These are phyloP conservation scores for Aspergillus ruber DNA, from an alignment of 2,329 filamentous ascomycete genomes.

Conservation along the genomic window DNA sequence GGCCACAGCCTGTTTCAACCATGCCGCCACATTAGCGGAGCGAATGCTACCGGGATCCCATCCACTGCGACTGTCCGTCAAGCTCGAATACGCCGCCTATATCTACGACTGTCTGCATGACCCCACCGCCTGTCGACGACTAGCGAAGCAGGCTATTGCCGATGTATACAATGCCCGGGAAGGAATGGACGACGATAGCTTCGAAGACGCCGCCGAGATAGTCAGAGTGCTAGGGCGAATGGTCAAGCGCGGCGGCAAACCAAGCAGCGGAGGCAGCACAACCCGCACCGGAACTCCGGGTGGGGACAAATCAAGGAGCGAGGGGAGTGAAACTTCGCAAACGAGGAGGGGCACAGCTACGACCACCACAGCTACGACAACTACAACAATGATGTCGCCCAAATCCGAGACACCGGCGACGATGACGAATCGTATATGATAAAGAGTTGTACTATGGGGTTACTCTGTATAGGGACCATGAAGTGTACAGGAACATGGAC, in stretches of 20 bases:
- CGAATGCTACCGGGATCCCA: slow-evolving; percentile 77
- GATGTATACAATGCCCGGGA: slow-evolving; percentile 89
- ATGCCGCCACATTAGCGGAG: slow-evolving; percentile 69
- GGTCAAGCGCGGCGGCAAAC: slow-evolving; percentile 64
- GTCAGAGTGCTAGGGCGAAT: slow-evolving; percentile 82
- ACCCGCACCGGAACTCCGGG: slow-evolving; percentile 18
- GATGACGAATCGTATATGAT: slow-evolving; percentile 32
- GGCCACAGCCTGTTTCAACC: slow-evolving; percentile 73
- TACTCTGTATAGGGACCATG: too few species aligned
- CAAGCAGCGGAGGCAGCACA: slow-evolving; percentile 26
- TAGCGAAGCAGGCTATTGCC: slow-evolving; percentile 76
- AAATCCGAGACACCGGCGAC: slow-evolving; percentile 6
- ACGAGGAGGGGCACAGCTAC: slow-evolving; percentile 9
- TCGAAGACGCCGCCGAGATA: slow-evolving; percentile 81
- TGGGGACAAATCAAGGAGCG: slow-evolving; percentile 25
- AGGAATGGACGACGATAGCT: slow-evolving; percentile 92
- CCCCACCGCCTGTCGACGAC: slow-evolving; percentile 62
- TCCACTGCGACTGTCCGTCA: slow-evolving; percentile 79
- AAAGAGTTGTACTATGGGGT: too few species aligned
- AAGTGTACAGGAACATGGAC: too few species aligned
- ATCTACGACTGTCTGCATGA: slow-evolving; percentile 90
- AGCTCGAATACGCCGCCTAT: slow-evolving; percentile 88
- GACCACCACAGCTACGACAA: background rate
- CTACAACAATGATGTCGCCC: slow-evolving; percentile 2
- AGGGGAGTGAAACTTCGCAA: slow-evolving; percentile 22